Evolutionary conservation across 441 rosid genomes (phyloP), one percentile per base, ranked within the genome.

Genomic region (Breynia disticha): DNA sequence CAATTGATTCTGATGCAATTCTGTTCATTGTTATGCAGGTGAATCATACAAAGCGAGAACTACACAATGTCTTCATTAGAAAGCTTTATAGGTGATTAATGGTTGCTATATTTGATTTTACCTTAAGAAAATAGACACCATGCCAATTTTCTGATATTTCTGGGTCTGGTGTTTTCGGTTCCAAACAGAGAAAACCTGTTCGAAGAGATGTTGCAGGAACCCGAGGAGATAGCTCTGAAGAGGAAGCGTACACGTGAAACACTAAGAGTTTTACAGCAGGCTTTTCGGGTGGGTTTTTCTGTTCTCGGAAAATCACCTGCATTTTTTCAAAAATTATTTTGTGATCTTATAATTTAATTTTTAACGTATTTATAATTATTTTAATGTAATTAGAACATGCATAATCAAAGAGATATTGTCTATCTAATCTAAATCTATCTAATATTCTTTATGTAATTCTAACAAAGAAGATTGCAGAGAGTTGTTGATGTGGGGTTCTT

Each of bases 141-240:
- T 28, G 35, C 35, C 35, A n/a, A 12, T 51, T 32, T 17, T 11
- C 37, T 49, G 46, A 19, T 49, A 14, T 53, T 65, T 38, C 42
- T 17, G 17, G 44, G 37, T 24, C 12, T 18, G 19, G 39, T 45
- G 50, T 68, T 41, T 37, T n/a, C 66, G 38, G 41, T 73, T 20
- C 57, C 48, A 64, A 69, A 66, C 87, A 95, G 99, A 62, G 99
- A 95, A 65, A 90, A 87, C 75, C 76, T 95, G 67, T 95, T 95
- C 55, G 97, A 95, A 72, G 97, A 95, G 78, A 87, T 95, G 97
- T 68, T 95, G 67, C 99, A 90, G 79, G 99, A 95, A 72, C 91
- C 99, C 45, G 95, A 82, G 28, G 99, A 87, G 71, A 67, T 95
- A 47, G 91, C 99, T 32, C 49, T 57, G 44, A 90, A 80, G 74